Evolutionary conservation across 108 stramenopile genomes (phyloP).

Genomic region (Cafeteria roenbergensis): DNA sequence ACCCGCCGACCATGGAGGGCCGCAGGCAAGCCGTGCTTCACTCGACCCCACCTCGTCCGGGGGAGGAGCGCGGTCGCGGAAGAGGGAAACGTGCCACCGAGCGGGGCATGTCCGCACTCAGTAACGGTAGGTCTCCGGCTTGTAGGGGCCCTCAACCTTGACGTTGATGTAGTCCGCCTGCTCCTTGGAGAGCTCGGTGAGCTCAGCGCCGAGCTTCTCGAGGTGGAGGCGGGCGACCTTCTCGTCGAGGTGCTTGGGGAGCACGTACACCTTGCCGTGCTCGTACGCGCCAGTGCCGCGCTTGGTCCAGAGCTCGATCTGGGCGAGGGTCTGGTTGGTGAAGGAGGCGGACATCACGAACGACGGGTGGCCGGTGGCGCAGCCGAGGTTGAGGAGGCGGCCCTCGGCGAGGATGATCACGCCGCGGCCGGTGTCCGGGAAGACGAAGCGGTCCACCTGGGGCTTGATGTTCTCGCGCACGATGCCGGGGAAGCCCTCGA

Average conservation of each 20-base stretch:
- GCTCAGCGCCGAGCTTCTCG: constrained; percentile 79
- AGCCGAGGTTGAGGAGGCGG: constrained; percentile 97
- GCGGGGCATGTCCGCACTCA: constrained; percentile 40
- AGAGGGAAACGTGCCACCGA: no score
- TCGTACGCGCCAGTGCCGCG: constrained; percentile 45
- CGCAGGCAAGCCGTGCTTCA: no score
- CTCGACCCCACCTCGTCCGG: no score
- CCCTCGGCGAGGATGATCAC: constrained; percentile 96
- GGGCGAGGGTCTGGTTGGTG: constrained; percentile 98
- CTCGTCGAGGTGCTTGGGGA: constrained; percentile 95
- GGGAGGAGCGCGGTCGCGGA: no score
- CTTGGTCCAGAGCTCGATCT: constrained; percentile 94
- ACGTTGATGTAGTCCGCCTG: constrained; percentile 95
- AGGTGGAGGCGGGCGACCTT: constrained; percentile 97
- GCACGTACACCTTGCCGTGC: constrained; percentile 86
- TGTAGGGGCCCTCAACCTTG: constrained; percentile 81
- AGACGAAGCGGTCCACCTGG: constrained; percentile 95
- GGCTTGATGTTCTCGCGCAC: constrained; percentile 98
- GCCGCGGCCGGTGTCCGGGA: constrained; percentile 64
- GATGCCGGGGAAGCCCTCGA: constrained; percentile 55
- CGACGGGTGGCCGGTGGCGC: constrained; percentile 99
- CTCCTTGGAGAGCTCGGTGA: constrained; percentile 72
- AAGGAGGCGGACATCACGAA: constrained; percentile 98
- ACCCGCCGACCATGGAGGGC: no score
- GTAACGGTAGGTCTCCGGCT: constrained; percentile 98